Evolutionary conservation across 208 protist genomes (phyloP).

Genomic region (Endotrypanum monterogeii): DNA sequence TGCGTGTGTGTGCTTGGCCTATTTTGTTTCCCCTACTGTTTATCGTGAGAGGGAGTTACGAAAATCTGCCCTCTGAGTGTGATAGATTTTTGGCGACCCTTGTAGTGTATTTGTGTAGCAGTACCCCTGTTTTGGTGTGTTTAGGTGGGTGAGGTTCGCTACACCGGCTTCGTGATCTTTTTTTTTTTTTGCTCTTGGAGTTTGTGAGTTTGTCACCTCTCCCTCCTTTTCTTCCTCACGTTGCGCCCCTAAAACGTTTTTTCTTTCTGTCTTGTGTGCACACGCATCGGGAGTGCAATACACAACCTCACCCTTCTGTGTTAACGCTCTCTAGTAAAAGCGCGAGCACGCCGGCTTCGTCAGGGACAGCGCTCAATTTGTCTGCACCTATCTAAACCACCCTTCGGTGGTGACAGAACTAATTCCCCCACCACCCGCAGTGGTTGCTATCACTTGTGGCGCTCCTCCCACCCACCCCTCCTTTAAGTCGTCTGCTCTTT

Average conservation of each 20-base stretch:
- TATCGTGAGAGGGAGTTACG: neutral
- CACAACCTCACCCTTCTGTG: neutral
- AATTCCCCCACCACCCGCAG: too few species aligned
- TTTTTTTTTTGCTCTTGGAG: neutral
- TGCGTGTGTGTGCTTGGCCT: neutral
- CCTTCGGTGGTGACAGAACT: too few species aligned
- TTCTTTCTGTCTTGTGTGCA: neutral
- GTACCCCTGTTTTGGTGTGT: neutral
- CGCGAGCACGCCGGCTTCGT: neutral
- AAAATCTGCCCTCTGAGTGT: neutral
- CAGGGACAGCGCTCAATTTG: too few species aligned
- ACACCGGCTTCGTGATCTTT: neutral
- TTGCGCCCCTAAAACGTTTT: neutral
- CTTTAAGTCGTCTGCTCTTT: too few species aligned
- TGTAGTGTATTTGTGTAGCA: neutral
- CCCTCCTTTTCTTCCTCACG: neutral
- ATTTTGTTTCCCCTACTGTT: neutral
- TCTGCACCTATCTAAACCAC: too few species aligned
- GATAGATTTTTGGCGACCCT: neutral
- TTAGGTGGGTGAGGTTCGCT: neutral
- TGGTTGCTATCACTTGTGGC: too few species aligned
- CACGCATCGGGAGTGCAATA: neutral
- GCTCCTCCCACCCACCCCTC: too few species aligned
- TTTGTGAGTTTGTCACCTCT: neutral
- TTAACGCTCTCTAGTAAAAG: constrained; percentile 4